phyloP scores from a whole-genome alignment of 352 stramenopile genomes.

The Phytophthora lateralis region DNA sequence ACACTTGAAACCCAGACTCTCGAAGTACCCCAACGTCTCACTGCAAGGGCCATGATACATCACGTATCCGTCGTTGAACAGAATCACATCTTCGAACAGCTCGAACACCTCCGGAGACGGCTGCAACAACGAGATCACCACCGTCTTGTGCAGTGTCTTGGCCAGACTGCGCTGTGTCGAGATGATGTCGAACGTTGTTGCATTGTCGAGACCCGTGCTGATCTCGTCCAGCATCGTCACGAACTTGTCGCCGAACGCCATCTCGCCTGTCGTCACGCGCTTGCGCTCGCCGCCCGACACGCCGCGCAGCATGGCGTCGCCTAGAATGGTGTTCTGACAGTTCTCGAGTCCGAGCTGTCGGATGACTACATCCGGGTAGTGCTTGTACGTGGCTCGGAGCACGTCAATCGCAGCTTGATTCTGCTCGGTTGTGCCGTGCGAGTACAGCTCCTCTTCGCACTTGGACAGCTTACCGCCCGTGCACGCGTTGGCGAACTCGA shows the following conservation, averaged over 20 bases:
- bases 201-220: conserved; percentile 91
- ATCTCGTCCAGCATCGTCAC: conserved; percentile 91
- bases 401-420: conserved; percentile 18
- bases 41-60: conserved; percentile 82
- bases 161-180: conserved; percentile 51
- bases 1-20: conserved; percentile 52
- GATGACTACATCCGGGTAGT: conserved; percentile 17
- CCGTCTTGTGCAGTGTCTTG: conserved; percentile 37
- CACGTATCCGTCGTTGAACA: conserved; percentile 86
- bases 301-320: conserved; percentile 50
- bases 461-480: conserved; percentile 6
- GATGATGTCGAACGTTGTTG: conserved; percentile 91
- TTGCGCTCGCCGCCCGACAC: conserved; percentile 69
- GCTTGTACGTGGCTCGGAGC: conserved; percentile 12
- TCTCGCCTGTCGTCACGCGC: conserved; percentile 77
- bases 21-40: conserved; percentile 72
- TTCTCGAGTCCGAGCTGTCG: conserved; percentile 24
- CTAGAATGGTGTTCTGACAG: conserved; percentile 57
- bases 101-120: conserved; percentile 57
- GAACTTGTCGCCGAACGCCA: conserved; percentile 70
- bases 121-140: conserved; percentile 85
- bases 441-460: conserved; percentile 9
- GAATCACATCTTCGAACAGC: conserved; percentile 91
- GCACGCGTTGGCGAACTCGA: conserved; percentile 42
- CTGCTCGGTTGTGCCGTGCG: conserved; percentile 5